These are phyloP conservation scores for Lentithecium fluviatile DNA, from an alignment of 495 filamentous ascomycete genomes.

Conservation along the genomic window DNA sequence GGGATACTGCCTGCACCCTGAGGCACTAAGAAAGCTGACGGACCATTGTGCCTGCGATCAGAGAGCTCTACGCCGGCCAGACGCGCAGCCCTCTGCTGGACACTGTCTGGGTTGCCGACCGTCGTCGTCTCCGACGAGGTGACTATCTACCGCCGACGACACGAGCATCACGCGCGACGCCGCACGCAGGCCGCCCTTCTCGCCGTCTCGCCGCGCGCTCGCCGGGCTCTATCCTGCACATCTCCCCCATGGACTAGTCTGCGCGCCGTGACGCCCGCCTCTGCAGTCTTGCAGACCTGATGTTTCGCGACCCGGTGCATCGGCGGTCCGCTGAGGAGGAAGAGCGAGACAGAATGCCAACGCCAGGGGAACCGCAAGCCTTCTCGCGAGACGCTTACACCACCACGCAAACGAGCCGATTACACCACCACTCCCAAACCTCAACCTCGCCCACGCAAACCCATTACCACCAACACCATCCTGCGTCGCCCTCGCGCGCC, in stretches of 20 bases:
- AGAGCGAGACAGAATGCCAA: conserved; percentile 39
- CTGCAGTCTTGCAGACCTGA: not conserved
- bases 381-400: conserved; percentile 23
- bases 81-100: not conserved
- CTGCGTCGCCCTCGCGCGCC: conserved; percentile 38
- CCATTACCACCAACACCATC: conserved; percentile 23
- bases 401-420: conserved; percentile 25
- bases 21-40: conserved; percentile 19
- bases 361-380: not conserved
- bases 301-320: conserved; percentile 32
- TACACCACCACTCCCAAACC: conserved; percentile 10
- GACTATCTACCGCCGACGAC: too few species aligned
- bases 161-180: too few species aligned
- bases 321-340: conserved; percentile 37
- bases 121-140: too few species aligned
- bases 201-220: too few species aligned
- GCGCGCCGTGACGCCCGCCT: not conserved
- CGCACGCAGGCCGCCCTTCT: too few species aligned
- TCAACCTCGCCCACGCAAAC: conserved; percentile 27
- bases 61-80: conserved; percentile 14
- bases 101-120: not conserved
- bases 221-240: not conserved
- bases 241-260: not conserved
- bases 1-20: conserved; percentile 6
- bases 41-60: conserved; percentile 12